These are phyloP conservation scores for Pseudonitzschia delicatissima DNA, from an alignment of 108 stramenopile species.

Conservation along the genomic window DNA sequence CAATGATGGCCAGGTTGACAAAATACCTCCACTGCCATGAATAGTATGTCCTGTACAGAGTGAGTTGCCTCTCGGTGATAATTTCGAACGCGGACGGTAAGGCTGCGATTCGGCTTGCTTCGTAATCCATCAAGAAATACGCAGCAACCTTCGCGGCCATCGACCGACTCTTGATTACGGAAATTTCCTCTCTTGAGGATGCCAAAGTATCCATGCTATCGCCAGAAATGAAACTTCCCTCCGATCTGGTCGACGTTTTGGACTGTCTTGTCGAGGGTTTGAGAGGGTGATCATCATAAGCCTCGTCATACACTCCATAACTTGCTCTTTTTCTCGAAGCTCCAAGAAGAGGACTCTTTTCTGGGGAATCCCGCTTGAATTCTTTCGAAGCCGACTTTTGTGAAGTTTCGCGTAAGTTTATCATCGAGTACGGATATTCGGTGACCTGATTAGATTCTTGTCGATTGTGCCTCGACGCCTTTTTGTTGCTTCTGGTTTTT, in stretches of 20 bases:
- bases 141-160: constrained; percentile 35
- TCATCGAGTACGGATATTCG: constrained; percentile 26
- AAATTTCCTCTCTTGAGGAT: background rate
- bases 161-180: background rate
- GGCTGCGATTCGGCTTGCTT: constrained; percentile 33
- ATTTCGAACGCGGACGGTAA: constrained; percentile 28
- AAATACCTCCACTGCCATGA: constrained; percentile 23
- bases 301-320: background rate
- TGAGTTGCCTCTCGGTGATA: constrained; percentile 32
- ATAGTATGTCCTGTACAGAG: constrained; percentile 16
- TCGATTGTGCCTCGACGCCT: constrained; percentile 3
- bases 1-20: constrained; percentile 29
- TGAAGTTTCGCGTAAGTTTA: constrained; percentile 1
- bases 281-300: background rate
- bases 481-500: background rate
- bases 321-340: background rate
- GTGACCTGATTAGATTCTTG: constrained; percentile 5
- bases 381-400: background rate
- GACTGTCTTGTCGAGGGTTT: background rate
- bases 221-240: background rate
- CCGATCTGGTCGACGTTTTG: background rate
- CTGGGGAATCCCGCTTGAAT: background rate
- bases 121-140: constrained; percentile 46
- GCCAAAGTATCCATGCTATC: background rate
- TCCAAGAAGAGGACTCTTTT: constrained; percentile 5